Conservation (phyloP, 1,284 basidiomycete species). For the Boletus smithii region DNA sequence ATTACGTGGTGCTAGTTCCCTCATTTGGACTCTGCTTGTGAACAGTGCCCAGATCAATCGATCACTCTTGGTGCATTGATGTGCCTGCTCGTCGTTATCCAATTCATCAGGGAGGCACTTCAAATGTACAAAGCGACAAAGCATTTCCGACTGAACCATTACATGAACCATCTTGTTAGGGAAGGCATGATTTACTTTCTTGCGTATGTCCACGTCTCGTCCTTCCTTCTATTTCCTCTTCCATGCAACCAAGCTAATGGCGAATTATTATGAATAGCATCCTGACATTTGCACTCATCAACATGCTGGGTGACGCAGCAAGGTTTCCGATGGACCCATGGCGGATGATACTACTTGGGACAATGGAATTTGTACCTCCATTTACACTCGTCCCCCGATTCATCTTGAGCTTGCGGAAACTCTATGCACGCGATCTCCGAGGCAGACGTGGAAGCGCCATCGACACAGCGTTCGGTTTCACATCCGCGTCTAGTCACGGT, state of each 20-base stretch:
- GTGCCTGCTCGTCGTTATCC: neutral
- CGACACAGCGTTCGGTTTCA: constrained; percentile 5
- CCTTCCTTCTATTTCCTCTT: too few species aligned
- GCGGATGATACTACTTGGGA: neutral
- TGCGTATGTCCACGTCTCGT: neutral
- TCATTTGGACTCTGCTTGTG: neutral
- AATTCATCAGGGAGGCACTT: neutral
- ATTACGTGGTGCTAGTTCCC: neutral
- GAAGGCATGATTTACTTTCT: neutral
- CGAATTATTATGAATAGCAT: neutral
- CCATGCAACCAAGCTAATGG: neutral
- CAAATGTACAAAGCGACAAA: neutral
- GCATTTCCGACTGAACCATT: neutral
- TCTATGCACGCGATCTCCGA: constrained; percentile 2
- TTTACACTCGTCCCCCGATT: constrained; percentile 8
- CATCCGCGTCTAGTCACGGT: neutral
- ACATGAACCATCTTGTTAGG: neutral
- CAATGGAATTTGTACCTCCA: neutral
- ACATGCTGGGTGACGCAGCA: neutral
- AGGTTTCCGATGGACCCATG: neutral
- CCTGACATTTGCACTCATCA: neutral
- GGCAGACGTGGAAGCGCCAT: neutral
- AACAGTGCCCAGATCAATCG: neutral
- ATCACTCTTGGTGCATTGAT: neutral
- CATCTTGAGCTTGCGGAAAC: constrained; percentile 4